These are phyloP conservation scores for Saccharomycopsis lassenensis DNA, from an alignment of 805 yeast genomes.

Conservation along the genomic window DNA sequence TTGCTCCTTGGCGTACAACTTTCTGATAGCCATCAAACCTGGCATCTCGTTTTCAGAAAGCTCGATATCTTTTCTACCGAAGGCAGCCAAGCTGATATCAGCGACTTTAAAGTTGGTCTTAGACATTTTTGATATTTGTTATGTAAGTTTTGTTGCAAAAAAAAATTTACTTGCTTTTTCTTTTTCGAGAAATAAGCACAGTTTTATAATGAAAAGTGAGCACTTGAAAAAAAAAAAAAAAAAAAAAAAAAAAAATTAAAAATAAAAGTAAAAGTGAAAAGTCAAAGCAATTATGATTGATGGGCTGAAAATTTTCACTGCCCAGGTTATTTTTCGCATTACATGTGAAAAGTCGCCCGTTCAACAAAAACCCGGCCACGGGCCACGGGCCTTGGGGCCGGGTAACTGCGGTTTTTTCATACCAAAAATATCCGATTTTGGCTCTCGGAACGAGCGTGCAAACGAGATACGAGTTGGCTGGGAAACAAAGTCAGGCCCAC, in stretches of 20 bases:
- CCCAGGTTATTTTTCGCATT: too few relatives aligned
- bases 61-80: constrained; percentile 99
- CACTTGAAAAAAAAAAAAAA: not conserved
- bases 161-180: not conserved
- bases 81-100: constrained; percentile 96
- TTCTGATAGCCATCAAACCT: constrained; percentile 96
- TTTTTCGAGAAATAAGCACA: not conserved
- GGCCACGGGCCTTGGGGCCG: too few relatives aligned
- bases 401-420: too few relatives aligned
- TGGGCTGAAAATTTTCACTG: too few relatives aligned
- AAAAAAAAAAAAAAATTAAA: constrained; percentile 1
- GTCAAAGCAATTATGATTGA: not conserved
- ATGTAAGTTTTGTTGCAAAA: too few relatives aligned
- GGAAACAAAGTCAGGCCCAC: not conserved
- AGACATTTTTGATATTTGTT: constrained; percentile 31
- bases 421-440: too few relatives aligned
- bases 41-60: constrained; percentile 99
- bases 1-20: constrained; percentile 80
- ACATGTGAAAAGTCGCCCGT: too few relatives aligned
- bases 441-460: too few relatives aligned
- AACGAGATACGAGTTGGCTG: too few relatives aligned
- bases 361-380: too few relatives aligned
- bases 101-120: constrained; percentile 83
- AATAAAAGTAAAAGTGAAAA: not conserved
- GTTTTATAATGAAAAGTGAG: not conserved